Conservation (phyloP, 2,329 filamentous ascomycete genomes). For the Colletotrichum abscissum region DNA sequence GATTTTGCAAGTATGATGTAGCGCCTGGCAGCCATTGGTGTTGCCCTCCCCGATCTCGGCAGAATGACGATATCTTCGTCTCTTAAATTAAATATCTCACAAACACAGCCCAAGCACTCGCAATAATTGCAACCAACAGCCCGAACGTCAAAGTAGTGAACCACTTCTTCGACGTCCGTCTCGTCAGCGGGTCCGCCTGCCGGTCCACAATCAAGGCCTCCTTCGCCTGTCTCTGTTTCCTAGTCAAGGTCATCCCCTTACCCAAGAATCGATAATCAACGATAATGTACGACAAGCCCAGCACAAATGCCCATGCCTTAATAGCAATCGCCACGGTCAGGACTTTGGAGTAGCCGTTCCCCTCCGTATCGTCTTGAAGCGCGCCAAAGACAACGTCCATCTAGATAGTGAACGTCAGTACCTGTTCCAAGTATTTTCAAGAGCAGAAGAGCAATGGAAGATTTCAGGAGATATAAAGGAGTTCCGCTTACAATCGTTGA, state of each 20-base stretch:
- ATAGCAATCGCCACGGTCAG: conserved; percentile 35
- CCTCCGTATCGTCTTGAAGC: conserved; percentile 38
- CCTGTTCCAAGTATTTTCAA: not conserved
- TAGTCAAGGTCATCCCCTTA: conserved; percentile 39
- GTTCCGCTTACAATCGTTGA: conserved; percentile 38
- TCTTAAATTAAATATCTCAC: conserved; percentile 38
- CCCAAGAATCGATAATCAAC: conserved; percentile 38
- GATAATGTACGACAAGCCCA: conserved; percentile 38
- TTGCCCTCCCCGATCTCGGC: not conserved
- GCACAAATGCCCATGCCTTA: conserved; percentile 37
- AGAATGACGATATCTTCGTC: not conserved
- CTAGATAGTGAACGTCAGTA: conserved; percentile 12
- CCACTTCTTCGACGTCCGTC: conserved; percentile 27
- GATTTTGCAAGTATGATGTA: not conserved
- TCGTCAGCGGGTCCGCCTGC: conserved; percentile 37
- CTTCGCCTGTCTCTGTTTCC: conserved; percentile 31
- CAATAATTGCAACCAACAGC: conserved; percentile 35
- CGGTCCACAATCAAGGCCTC: conserved; percentile 35
- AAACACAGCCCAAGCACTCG: conserved; percentile 36
- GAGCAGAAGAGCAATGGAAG: not conserved
- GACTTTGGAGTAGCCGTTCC: conserved; percentile 37
- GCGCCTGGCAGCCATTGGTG: not conserved
- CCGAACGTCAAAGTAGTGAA: conserved; percentile 33
- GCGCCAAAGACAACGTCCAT: conserved; percentile 41
- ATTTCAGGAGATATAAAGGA: not conserved